Base-by-base conservation (phyloP, 495 filamentous ascomycete species). In the Amniculicola lignicola region DNA sequence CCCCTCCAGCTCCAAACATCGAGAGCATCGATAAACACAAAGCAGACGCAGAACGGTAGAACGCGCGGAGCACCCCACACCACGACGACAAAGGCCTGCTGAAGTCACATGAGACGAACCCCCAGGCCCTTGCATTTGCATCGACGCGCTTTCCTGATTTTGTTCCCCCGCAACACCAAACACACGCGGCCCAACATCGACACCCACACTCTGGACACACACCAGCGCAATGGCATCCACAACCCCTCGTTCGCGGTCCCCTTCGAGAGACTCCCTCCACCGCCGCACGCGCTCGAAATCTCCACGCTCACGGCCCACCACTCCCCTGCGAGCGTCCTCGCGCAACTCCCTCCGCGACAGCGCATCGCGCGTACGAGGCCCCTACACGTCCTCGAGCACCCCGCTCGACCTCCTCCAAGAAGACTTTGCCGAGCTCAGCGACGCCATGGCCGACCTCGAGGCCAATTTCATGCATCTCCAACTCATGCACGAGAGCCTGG, bases 391-490 rank as follows among this genome's bases (percentile, higher is more conserved):
- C 42, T 81, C 78, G 3, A 72, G 82, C 12, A 83, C 85, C 59
- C 90, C 92, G 3, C 82, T 97, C 54, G 89, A 92, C 61, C 72
- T 78, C 6, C 79, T 97, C 53, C 88, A 95, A 67, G 88, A 88
- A 0, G 84, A 86, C 10, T 97, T 97, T 66, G 92, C 90, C 24
- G 93, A 98, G 72, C 76, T 98, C 2, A 86, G 89, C 7, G 94
- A 97, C 71, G 86, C 88, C 41, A 92, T 97, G 81, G 89, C 88
- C 25, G 92, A 96, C 63, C 79, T 98, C 7, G 93, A 97, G 75
- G 87, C 87, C 49, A 96, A 98, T 70, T 93, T 97, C 77, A 90
- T 93, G 84, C 89, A 96, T 64, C 79, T 98, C 56, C 92, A 96
- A 72, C 72, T 95, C 51, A 94, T 98, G 89, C 90, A 98, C 68